A percentile compares a stretch with the other conserved stretches of the same genome.
These are phyloP conservation scores for Solanum tacnaense DNA, from an alignment of 257 asterid genomes.

Conservation along the genomic window DNA sequence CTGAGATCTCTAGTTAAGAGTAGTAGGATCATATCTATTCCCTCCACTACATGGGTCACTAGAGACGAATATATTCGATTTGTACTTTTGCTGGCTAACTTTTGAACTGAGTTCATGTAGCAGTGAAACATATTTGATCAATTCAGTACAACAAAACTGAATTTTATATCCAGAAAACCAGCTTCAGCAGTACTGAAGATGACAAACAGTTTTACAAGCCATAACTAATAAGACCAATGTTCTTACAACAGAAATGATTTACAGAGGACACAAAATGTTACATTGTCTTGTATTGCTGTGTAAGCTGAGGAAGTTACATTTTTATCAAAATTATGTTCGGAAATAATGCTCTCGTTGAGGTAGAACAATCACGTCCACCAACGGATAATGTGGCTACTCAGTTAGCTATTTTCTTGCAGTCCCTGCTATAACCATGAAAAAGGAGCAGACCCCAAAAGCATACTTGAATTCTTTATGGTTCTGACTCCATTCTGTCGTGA, in stretches of 20 bases:
- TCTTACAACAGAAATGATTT: not conserved
- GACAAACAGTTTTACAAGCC: not conserved
- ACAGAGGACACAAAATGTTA: not conserved
- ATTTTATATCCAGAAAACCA: not conserved
- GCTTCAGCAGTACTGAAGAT: not conserved
- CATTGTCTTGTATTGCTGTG: not conserved
- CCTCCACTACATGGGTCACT: not conserved
- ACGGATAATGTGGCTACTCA: not conserved
- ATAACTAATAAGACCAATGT: not conserved
- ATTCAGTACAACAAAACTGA: not conserved
- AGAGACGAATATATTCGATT: not conserved
- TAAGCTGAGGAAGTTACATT: not conserved
- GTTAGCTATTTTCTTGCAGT: not conserved
- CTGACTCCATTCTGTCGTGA: not conserved
- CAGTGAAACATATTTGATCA: not conserved
- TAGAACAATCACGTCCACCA: not conserved
- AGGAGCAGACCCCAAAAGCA: not conserved
- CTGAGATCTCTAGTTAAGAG: fast-evolving
- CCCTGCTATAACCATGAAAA: not conserved
- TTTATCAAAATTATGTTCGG: not conserved
- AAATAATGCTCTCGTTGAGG: not conserved
- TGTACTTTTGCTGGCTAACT: not conserved
- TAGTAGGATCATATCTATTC: not conserved
- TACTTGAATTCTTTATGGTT: constrained; percentile 2
- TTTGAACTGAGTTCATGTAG: not conserved